A percentile compares a stretch with the other conserved stretches of the same genome.
Conservation (phyloP, 495 filamentous ascomycete species). For the Massariosphaeria phaeospora region DNA sequence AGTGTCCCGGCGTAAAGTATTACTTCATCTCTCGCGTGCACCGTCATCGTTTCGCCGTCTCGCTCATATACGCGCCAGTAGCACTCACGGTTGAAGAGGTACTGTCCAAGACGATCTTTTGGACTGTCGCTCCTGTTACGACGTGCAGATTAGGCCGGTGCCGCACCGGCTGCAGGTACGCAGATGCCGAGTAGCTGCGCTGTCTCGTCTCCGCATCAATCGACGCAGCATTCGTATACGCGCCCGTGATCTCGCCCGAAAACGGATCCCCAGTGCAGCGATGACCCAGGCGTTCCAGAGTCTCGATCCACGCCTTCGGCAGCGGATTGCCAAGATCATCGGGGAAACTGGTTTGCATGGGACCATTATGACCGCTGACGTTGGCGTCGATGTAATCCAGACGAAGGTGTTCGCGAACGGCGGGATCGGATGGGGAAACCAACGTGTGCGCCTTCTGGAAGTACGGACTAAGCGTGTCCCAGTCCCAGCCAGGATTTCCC, state of each 20-base stretch:
- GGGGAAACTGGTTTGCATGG: neutral
- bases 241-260: neutral
- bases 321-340: neutral
- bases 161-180: neutral
- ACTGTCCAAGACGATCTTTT: too few relatives aligned
- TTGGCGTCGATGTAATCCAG: neutral
- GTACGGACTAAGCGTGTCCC: conserved; percentile 23
- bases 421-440: neutral
- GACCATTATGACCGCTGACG: neutral
- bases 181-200: neutral
- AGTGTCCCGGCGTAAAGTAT: too few relatives aligned
- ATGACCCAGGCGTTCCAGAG: neutral
- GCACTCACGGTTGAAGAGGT: too few relatives aligned
- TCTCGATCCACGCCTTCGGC: neutral
- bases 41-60: too few relatives aligned
- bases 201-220: neutral
- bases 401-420: neutral
- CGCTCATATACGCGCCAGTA: too few relatives aligned
- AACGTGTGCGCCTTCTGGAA: conserved; percentile 18
- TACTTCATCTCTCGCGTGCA: too few relatives aligned
- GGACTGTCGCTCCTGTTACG: neutral
- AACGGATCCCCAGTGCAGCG: neutral
- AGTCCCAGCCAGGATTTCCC: conserved; percentile 31
- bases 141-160: neutral
- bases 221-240: neutral